Percentiles rank a stretch among this genome's conserved stretches.
phyloP scores from a whole-genome alignment of 73 alveolate genomes.

The Uronychia binucleata region DNA sequence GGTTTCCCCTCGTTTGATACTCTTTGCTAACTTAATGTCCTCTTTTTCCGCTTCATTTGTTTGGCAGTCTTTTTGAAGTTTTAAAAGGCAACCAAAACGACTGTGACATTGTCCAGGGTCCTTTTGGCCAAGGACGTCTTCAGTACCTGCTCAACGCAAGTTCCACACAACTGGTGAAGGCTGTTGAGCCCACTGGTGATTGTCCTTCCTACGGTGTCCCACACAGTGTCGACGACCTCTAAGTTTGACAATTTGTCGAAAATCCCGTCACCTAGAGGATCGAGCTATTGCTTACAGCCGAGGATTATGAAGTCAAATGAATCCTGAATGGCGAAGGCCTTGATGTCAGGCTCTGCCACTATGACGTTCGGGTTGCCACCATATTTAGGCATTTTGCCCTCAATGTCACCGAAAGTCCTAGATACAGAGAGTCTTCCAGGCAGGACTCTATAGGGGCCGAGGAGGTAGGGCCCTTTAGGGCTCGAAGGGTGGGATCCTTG shows the following conservation, averaged over 20 bases:
- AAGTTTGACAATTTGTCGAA: slow-evolving; percentile 88
- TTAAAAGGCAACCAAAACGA: slow-evolving; percentile 71
- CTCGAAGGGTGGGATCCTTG: too few species aligned
- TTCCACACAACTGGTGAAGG: slow-evolving; percentile 83
- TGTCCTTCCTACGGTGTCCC: slow-evolving; percentile 40
- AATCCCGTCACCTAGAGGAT: slow-evolving; percentile 86
- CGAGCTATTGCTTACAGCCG: slow-evolving; percentile 68
- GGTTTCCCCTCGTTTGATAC: not conserved
- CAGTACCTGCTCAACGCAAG: slow-evolving; percentile 79
- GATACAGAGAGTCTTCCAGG: slow-evolving; percentile 97
- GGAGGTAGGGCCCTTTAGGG: slow-evolving; percentile 75
- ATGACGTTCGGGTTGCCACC: slow-evolving; percentile 99
- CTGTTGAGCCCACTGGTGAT: not conserved
- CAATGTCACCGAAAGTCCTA: slow-evolving; percentile 98
- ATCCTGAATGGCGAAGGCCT: slow-evolving; percentile 76
- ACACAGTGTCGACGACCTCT: slow-evolving; percentile 83
- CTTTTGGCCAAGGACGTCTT: slow-evolving; percentile 83
- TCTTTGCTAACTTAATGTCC: not conserved
- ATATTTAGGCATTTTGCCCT: slow-evolving; percentile 85
- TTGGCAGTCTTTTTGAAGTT: slow-evolving; percentile 18
- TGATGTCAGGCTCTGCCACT: slow-evolving; percentile 93
- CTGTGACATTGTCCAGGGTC: slow-evolving; percentile 85
- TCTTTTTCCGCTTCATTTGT: not conserved
- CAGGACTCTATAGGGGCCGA: slow-evolving; percentile 93
- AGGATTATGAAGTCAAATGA: slow-evolving; percentile 72